These are phyloP conservation scores for Tetramitus jugosus DNA, from an alignment of 208 protist species.

Conservation along the genomic window DNA sequence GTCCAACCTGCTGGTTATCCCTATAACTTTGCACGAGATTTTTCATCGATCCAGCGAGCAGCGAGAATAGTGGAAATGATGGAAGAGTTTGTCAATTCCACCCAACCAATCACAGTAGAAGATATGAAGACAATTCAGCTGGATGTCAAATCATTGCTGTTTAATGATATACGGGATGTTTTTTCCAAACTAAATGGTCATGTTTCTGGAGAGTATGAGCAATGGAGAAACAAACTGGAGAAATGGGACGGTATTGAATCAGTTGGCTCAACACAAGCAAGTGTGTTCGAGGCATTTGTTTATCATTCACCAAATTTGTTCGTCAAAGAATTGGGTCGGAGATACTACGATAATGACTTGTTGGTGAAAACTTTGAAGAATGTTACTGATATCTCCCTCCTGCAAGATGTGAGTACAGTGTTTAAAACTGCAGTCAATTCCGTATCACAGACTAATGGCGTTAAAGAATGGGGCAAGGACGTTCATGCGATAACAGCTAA, in stretches of 20 bases:
- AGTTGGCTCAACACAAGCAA: neutral
- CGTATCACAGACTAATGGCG: neutral
- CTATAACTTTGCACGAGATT: neutral
- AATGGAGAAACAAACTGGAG: neutral
- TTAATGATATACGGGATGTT: neutral
- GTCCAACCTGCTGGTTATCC: neutral
- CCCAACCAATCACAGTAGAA: neutral
- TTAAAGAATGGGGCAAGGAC: neutral
- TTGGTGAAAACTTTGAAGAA: neutral
- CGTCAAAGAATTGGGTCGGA: too few relatives aligned
- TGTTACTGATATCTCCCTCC: neutral
- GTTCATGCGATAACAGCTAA: too few relatives aligned
- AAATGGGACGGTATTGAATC: constrained; percentile 14
- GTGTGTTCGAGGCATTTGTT: neutral
- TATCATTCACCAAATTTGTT: neutral
- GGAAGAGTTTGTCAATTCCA: too few relatives aligned
- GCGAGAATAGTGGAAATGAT: neutral
- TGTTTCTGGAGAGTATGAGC: neutral
- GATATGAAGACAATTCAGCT: neutral
- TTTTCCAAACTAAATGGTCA: neutral
- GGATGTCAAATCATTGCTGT: neutral
- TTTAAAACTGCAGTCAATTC: neutral
- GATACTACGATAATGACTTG: neutral
- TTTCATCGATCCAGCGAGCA: neutral
- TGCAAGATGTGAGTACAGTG: too few relatives aligned